Evolutionary conservation across 495 filamentous ascomycete species (phyloP), one percentile per base, ranked within the genome.

Genomic region (Podospora anserina): DNA sequence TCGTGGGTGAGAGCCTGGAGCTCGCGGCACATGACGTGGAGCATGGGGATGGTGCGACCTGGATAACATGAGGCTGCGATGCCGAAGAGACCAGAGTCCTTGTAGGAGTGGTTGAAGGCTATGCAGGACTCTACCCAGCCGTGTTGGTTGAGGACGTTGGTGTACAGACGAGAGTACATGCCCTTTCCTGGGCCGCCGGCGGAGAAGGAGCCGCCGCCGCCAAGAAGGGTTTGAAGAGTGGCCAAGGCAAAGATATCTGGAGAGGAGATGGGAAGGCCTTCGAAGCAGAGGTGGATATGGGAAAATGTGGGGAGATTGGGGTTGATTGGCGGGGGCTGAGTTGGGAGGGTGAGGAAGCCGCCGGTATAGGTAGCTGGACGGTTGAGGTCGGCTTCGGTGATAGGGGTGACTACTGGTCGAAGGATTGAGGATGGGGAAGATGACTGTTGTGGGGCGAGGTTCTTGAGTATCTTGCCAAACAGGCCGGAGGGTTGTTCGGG

Each of bases 91-190:
- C 96, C 95, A 13, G 89, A 92, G 78, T 99, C 95, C 0, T 92
- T 96, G 83, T 98, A 99, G 63, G 90, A 91, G 80, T 99, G 93
- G 81, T 98, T 98, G 85, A 98, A 97, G 32, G 94, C 89, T 55
- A 97, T 86, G 77, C 94, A 97, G 69, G 87, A 92, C 79, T 99
- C 95, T 13, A 99, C 91, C 93, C 93, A 98, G 62, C 90, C 92
- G 81, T 97, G 87, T 78, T 97, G 95, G 82, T 99, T 99, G 61
- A 99, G 88, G 11, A 97, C 94, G 78, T 97, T 96, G 67, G 93
- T 98, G 83, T 97, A 99, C 32, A 98, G 87, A 5, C 96, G 91
- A 19, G 91, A 94, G 82, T 97, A 98, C 95, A 99, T 98, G 68
- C 95, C 95, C 82, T 99, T 99, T 61, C 95, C 95, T 20, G 95